phyloP scores from a whole-genome alignment of 2,329 filamentous ascomycete species.

The Hirsutella rhossiliensis region DNA sequence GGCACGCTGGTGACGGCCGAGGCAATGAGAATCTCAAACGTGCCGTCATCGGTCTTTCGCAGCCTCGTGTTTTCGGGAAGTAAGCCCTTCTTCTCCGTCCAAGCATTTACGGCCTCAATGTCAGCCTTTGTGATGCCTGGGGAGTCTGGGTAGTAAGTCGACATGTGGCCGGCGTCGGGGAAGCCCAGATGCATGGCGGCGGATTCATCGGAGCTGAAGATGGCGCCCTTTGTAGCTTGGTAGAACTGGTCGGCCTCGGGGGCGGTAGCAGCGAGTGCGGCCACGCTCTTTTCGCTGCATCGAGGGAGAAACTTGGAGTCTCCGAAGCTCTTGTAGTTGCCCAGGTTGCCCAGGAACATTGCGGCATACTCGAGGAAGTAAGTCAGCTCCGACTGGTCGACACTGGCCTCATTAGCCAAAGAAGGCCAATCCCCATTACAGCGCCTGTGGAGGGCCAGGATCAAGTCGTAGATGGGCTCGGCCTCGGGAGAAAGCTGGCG shows the following conservation, averaged over 20 bases:
- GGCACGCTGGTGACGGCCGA: conserved; percentile 52
- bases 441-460: conserved; percentile 56
- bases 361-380: conserved; percentile 66
- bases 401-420: conserved; percentile 50
- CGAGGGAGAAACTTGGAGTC: conserved; percentile 76
- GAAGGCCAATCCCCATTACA: conserved; percentile 59
- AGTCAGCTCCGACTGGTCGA: conserved; percentile 51
- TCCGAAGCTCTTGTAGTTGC: conserved; percentile 82
- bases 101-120: conserved; percentile 56
- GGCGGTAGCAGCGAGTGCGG: conserved; percentile 49
- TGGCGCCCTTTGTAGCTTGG: conserved; percentile 55
- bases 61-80: conserved; percentile 68
- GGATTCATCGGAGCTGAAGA: conserved; percentile 55
- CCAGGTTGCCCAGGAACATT: conserved; percentile 68
- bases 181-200: conserved; percentile 67
- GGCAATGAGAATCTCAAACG: conserved; percentile 64
- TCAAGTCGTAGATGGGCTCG: conserved; percentile 70
- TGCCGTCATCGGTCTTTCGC: conserved; percentile 49
- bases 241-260: conserved; percentile 52
- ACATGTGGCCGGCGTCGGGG: conserved; percentile 62
- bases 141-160: conserved; percentile 72
- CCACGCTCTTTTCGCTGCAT: conserved; percentile 50
- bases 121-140: conserved; percentile 62
- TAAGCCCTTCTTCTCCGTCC: conserved; percentile 56
- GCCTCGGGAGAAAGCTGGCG: conserved; percentile 75